A percentile compares a stretch with the other conserved stretches of the same genome.
Evolutionary conservation across 148 eudicot genomes (phyloP).

Genomic region (Chenopodium quinoa): DNA sequence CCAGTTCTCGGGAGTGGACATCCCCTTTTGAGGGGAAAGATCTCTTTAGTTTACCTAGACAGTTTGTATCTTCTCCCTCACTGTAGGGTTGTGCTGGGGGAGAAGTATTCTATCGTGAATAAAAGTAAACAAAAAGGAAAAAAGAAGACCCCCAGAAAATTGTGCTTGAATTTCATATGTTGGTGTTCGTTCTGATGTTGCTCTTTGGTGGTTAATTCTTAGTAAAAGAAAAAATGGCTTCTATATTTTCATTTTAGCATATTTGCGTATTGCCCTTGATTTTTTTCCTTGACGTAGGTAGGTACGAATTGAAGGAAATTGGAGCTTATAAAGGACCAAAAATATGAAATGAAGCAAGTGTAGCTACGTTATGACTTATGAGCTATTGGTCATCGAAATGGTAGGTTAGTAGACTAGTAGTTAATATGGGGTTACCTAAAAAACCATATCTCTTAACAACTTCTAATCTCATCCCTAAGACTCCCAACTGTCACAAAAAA

Average conservation of each 20-base stretch:
- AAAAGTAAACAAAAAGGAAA: slow-evolving; percentile 27
- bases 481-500: too few species aligned
- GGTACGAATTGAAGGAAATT: too few species aligned
- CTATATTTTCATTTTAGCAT: slow-evolving; percentile 1
- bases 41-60: slow-evolving; percentile 85
- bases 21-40: slow-evolving; percentile 95
- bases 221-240: slow-evolving; percentile 29
- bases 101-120: slow-evolving; percentile 32
- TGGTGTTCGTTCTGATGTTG: slow-evolving; percentile 41
- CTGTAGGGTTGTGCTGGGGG: slow-evolving; percentile 49
- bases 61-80: slow-evolving; percentile 95
- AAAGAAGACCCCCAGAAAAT: slow-evolving; percentile 22
- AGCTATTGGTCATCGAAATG: too few species aligned
- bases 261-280: not conserved
- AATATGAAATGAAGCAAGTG: too few species aligned
- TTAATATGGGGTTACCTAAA: too few species aligned
- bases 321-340: too few species aligned
- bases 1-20: slow-evolving; percentile 77
- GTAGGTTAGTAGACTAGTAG: too few species aligned
- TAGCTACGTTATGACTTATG: too few species aligned
- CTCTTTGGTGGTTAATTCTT: slow-evolving; percentile 32
- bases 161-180: slow-evolving; percentile 56
- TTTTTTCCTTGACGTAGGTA: too few species aligned
- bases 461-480: too few species aligned
- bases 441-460: too few species aligned